Evolutionary conservation across 257 asterid genomes (phyloP), one percentile per base, ranked within the genome.

Genomic region (Nicotiana attenuata): DNA sequence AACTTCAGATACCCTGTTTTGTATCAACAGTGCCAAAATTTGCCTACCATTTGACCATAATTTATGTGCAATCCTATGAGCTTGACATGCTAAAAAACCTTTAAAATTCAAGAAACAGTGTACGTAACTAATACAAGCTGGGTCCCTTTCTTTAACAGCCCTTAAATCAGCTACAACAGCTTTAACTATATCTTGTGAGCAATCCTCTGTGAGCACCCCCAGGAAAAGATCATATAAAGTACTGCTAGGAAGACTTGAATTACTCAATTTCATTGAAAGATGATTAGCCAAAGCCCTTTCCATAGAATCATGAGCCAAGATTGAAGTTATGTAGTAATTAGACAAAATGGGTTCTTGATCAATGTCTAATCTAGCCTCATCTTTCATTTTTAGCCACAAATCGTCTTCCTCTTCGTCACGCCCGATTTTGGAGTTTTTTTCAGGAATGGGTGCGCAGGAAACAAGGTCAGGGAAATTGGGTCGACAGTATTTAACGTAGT

Each of bases 331-430:
- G 77, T 93, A 94, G 29, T 89, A 94, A 65, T 73, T 88, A 0
- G 91, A 90, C 80, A 94, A 85, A 15, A 93, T 93, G 19, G 98
- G 97, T 75, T 94, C 98, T 13, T 88, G 87, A 7, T 89, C 87
- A 45, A 90, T 84, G 76, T 92, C 98, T 22, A 82, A 85, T 85
- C 85, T 85, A 35, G 98, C 98, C 81, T 94, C 98, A 13, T 78
- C 91, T 89, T 83, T 90, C 92, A 94, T 90, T 81, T 65, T 86
- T 73, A 16, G 29, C 98, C 98, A 94, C 1, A 94, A 75, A 80
- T 89, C 87, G 17, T 77, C 90, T 22, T 81, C 80, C 9, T 24
- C 78, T 33, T 56, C 83, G 7, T 55, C 61, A 6, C 7, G 73
- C 15, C 4, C 47, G 6, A 29, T 81, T 41, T 84, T 81, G 7